phyloP scores from a whole-genome alignment of 202 grass and related monocot genomes.

The Thinopyrum obtusiflorum region DNA sequence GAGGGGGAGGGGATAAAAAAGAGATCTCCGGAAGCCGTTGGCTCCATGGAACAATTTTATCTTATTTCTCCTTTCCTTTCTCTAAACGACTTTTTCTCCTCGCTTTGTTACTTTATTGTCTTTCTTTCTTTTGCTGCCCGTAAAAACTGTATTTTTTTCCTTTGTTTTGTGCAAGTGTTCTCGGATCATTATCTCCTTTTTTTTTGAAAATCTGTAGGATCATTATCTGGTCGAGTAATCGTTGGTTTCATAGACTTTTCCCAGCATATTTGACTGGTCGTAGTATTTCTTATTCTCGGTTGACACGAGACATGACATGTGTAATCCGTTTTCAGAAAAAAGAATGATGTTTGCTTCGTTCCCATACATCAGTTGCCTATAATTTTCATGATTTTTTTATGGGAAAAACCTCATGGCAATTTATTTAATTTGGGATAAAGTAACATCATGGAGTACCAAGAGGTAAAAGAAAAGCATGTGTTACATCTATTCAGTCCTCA shows the following conservation, averaged over 20 bases:
- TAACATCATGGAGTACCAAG: no score
- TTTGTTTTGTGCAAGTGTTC: not conserved
- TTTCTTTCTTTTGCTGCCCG: not conserved
- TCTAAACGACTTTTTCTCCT: not conserved
- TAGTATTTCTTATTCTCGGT: no score
- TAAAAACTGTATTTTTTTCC: not conserved
- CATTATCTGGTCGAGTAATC: no score
- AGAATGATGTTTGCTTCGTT: not conserved
- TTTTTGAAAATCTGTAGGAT: no score
- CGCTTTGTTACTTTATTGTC: not conserved
- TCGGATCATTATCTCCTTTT: not conserved
- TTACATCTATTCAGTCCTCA: no score
- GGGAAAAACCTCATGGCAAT: no score
- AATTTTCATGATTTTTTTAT: no score
- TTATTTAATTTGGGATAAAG: no score
- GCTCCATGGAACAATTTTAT: not conserved
- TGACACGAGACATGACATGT: not conserved
- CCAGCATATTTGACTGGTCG: no score
- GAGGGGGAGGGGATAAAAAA: slow-evolving; percentile 14
- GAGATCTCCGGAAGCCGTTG: slow-evolving; percentile 15
- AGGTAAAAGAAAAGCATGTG: no score
- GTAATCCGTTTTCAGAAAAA: not conserved
- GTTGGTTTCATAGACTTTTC: not conserved
- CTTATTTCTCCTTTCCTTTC: not conserved
- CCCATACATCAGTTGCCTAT: not conserved